phyloP scores from a whole-genome alignment of 306 rosid genomes.

The Amphicarpaea edgeworthii region DNA sequence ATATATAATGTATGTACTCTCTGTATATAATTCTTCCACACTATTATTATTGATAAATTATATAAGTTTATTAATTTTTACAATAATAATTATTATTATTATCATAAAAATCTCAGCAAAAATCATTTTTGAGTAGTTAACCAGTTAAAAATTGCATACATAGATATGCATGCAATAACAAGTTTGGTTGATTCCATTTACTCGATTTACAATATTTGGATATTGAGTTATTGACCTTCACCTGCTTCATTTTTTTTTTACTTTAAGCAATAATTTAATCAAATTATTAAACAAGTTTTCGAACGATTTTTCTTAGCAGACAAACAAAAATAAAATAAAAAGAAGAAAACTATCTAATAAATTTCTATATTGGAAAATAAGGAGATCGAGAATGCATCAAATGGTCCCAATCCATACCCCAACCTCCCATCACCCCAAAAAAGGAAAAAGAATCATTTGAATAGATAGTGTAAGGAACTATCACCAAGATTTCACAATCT shows the following conservation, averaged over 20 bases:
- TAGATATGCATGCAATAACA: no score
- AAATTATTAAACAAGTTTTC: neutral
- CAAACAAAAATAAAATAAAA: neutral
- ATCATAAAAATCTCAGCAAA: neutral
- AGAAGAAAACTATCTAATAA: neutral
- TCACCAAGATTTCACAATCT: neutral
- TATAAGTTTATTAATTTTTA: no score
- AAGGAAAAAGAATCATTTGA: neutral
- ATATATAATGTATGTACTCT: no score
- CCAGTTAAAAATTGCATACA: neutral
- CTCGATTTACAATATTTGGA: neutral
- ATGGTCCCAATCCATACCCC: slow-evolving; percentile 30
- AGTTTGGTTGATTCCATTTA: neutral
- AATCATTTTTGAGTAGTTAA: neutral
- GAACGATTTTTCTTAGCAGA: neutral
- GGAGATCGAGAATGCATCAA: slow-evolving; percentile 2
- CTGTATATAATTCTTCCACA: no score
- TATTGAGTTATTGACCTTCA: neutral
- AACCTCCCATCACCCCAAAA: neutral
- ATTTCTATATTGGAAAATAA: neutral
- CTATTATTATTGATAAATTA: no score
- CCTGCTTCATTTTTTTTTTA: neutral
- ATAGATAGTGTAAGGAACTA: slow-evolving; percentile 3
- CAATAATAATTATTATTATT: no score
- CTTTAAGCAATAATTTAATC: neutral